Conservation (phyloP, 139 green algal genomes). For the Closterium sp. region DNA sequence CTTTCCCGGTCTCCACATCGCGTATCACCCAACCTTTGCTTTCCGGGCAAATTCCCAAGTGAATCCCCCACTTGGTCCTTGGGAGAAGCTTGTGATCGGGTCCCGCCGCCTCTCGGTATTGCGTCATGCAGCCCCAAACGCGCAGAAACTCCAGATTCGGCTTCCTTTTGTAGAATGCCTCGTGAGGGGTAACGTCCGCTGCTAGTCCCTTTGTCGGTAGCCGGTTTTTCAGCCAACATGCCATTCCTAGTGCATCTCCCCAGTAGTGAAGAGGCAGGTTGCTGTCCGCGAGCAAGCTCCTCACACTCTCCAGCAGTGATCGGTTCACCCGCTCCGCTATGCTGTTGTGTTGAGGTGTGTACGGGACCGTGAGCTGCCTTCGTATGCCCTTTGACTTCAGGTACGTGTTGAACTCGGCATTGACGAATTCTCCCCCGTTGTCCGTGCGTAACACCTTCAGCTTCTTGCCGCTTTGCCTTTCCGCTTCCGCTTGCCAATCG, state of each 20-base stretch:
- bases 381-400: not conserved
- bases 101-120: not conserved
- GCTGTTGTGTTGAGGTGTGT: not conserved
- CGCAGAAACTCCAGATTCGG: not conserved
- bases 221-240: not conserved
- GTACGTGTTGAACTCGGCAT: not conserved
- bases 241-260: not conserved
- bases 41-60: not conserved
- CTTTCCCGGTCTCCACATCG: not conserved
- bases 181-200: not conserved
- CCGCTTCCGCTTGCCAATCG: not conserved
- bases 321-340: not conserved
- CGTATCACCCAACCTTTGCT: not conserved
- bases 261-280: not conserved
- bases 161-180: not conserved
- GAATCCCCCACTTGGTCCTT: not conserved
- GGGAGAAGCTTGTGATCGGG: not conserved
- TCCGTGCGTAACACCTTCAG: not conserved
- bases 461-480: not conserved
- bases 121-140: not conserved
- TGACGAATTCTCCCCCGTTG: not conserved
- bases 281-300: not conserved
- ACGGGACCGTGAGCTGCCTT: not conserved
- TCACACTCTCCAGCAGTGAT: not conserved
- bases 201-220: not conserved